Conservation (phyloP, 1,284 basidiomycete genomes). For the Pseudozyma sp. region DNA sequence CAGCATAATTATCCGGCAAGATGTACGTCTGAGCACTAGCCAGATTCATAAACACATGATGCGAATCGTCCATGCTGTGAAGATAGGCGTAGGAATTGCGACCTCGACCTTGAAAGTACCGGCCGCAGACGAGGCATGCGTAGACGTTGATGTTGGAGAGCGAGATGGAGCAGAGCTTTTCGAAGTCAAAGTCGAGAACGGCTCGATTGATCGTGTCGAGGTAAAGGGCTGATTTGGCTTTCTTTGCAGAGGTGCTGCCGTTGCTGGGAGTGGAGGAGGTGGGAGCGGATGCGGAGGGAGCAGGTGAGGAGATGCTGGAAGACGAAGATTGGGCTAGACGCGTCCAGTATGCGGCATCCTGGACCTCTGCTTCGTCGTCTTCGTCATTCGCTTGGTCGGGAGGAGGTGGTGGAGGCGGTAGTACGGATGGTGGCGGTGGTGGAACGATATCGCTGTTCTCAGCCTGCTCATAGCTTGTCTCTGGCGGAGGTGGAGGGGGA, state of each 20-base stretch:
- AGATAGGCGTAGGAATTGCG: constrained; percentile 92
- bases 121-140: constrained; percentile 96
- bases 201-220: constrained; percentile 79
- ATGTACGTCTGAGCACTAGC: constrained; percentile 95
- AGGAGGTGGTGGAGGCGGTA: constrained; percentile 29
- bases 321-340: constrained; percentile 39
- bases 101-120: constrained; percentile 97
- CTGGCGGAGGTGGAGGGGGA: constrained; percentile 49
- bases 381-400: constrained; percentile 22
- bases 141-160: constrained; percentile 97
- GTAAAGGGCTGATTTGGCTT: constrained; percentile 83
- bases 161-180: constrained; percentile 96
- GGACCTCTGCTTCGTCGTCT: constrained; percentile 34
- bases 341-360: constrained; percentile 59
- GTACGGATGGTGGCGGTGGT: constrained; percentile 25
- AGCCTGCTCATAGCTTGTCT: constrained; percentile 10
- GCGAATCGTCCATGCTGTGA: constrained; percentile 96
- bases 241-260: constrained; percentile 43
- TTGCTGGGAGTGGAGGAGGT: constrained; percentile 51
- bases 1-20: constrained; percentile 95
- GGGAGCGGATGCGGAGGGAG: constrained; percentile 1
- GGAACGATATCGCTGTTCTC: constrained; percentile 32
- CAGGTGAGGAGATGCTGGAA: constrained; percentile 5
- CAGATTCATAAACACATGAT: constrained; percentile 97
- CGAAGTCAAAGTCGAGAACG: constrained; percentile 96